Conservation (phyloP, 139 green algal genomes). For the Micromonas pusilla region DNA sequence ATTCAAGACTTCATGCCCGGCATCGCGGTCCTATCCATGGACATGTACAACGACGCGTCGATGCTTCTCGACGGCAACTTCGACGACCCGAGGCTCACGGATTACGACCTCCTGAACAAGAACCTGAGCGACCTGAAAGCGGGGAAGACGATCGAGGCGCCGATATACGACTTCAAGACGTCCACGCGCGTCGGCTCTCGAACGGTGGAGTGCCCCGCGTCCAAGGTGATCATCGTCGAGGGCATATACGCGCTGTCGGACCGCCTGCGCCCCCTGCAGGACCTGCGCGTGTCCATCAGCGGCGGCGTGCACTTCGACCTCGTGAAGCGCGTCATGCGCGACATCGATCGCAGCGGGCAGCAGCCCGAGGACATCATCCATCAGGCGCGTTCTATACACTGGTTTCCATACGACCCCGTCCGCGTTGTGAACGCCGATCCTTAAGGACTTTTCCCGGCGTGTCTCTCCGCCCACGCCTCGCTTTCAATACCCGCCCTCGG, state of each 20-base stretch:
- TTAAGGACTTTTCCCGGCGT: too few relatives aligned
- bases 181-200: constrained; percentile 68
- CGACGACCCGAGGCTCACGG: constrained; percentile 83
- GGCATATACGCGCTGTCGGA: constrained; percentile 90
- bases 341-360: constrained; percentile 86
- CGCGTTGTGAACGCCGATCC: too few relatives aligned
- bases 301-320: constrained; percentile 97
- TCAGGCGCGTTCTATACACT: too few relatives aligned
- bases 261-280: constrained; percentile 63
- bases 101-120: constrained; percentile 82
- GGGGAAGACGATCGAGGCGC: constrained; percentile 62
- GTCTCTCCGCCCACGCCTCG: too few relatives aligned
- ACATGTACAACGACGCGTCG: constrained; percentile 95
- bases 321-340: constrained; percentile 91
- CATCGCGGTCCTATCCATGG: constrained; percentile 81
- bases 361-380: constrained; percentile 89
- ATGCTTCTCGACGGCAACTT: constrained; percentile 50
- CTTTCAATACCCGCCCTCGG: too few relatives aligned
- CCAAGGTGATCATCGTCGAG: constrained; percentile 84
- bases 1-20: constrained; percentile 78
- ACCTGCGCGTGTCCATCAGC: constrained; percentile 80
- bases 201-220: constrained; percentile 48
- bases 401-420: too few relatives aligned
- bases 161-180: constrained; percentile 94
- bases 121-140: constrained; percentile 76